phyloP scores from a whole-genome alignment of 2,329 filamentous ascomycete species.

The Pseudogymnoascus verrucosus region DNA sequence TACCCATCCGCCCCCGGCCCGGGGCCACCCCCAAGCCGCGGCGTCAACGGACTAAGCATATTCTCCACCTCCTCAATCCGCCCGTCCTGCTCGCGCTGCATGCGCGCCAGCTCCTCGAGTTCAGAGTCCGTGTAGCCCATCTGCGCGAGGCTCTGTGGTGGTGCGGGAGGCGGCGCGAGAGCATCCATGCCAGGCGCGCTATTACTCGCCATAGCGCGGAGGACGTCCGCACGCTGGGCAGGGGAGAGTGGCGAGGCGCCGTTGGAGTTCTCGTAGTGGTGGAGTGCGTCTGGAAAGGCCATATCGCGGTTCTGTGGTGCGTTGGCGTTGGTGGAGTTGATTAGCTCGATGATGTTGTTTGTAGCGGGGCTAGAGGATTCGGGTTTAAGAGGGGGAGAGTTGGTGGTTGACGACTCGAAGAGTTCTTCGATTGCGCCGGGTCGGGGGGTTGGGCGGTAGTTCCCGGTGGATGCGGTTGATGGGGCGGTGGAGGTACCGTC shows the following conservation, averaged over 20 bases:
- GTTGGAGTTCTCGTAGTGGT: slow-evolving; percentile 33
- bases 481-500: slow-evolving; percentile 21
- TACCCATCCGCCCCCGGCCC: slow-evolving; percentile 61
- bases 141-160: slow-evolving; percentile 47
- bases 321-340: slow-evolving; percentile 56
- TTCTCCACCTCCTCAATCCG: slow-evolving; percentile 69
- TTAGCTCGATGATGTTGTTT: slow-evolving; percentile 53
- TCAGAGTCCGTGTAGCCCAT: slow-evolving; percentile 65
- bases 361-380: slow-evolving; percentile 38
- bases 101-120: slow-evolving; percentile 67
- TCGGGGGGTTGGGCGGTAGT: slow-evolving; percentile 29
- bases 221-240: slow-evolving; percentile 51
- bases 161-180: slow-evolving; percentile 27
- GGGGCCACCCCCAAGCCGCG: slow-evolving; percentile 50
- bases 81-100: slow-evolving; percentile 71
- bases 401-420: slow-evolving; percentile 40
- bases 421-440: slow-evolving; percentile 53
- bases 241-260: slow-evolving; percentile 47
- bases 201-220: slow-evolving; percentile 48
- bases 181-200: slow-evolving; percentile 23
- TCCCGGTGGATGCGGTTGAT: slow-evolving; percentile 19
- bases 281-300: slow-evolving; percentile 45
- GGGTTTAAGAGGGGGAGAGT: slow-evolving; percentile 44
- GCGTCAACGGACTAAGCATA: slow-evolving; percentile 70
- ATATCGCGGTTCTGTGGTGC: slow-evolving; percentile 29